Conservation (phyloP, 257 asterid genomes). For the Ajuga chamaepitys region DNA sequence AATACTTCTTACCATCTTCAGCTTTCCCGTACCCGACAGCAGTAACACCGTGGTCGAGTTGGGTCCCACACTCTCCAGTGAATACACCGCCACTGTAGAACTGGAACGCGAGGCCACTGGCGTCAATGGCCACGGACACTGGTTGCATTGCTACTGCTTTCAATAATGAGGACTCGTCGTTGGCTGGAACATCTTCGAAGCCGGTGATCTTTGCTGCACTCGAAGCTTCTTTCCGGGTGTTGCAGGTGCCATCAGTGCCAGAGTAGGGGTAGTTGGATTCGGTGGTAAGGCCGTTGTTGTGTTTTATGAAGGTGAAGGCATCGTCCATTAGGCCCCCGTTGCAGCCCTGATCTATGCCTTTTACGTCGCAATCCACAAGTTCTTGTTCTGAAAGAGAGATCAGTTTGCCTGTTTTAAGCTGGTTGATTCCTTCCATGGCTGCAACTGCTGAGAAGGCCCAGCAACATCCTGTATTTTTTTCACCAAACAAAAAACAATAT, state of each 20-base stretch:
- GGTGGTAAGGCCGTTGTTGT: constrained; percentile 26
- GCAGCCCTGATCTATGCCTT: constrained; percentile 23
- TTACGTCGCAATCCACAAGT: constrained; percentile 37
- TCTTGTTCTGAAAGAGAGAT: constrained; percentile 36
- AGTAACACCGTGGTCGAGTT: constrained; percentile 18
- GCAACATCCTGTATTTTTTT: constrained; percentile 19
- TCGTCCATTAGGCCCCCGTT: constrained; percentile 22
- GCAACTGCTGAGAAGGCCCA: constrained; percentile 49
- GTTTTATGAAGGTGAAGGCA: constrained; percentile 26
- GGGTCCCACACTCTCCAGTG: constrained; percentile 17
- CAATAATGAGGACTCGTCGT: constrained; percentile 10
- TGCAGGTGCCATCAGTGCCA: constrained; percentile 26
- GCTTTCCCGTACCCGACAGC: constrained; percentile 17
- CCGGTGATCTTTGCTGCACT: constrained; percentile 22
- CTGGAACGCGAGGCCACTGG: constrained; percentile 3
- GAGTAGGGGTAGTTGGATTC: constrained; percentile 32
- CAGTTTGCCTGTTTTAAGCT: constrained; percentile 20
- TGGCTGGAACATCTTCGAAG: constrained; percentile 28
- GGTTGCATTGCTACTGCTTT: constrained; percentile 24
- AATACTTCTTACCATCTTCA: constrained; percentile 17
- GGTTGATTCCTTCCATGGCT: constrained; percentile 37
- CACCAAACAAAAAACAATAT: no score
- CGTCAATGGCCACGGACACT: constrained; percentile 7
- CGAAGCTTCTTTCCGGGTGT: constrained; percentile 3
- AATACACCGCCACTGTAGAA: constrained; percentile 17